Evolutionary conservation across 2,329 filamentous ascomycete genomes (phyloP), one percentile per base, ranked within the genome.

Genomic region (Colletotrichum falcatum): DNA sequence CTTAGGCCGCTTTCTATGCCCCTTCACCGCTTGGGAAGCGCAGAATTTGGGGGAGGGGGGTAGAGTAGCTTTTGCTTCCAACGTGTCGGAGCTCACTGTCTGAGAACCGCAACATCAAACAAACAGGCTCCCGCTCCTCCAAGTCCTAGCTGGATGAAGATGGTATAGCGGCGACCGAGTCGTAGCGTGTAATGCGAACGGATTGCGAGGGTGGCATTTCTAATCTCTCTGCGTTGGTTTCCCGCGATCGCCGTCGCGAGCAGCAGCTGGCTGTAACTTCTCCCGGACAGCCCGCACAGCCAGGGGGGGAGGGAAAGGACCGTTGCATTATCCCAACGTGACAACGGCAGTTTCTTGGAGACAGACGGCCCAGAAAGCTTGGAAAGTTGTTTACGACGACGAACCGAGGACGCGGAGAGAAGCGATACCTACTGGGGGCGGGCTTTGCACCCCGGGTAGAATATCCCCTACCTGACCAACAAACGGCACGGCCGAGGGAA

Each of bases 71-170:
- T 42, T 48, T 39, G 51, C 54, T 18, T 64, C 51, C 51, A 56
- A 35, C 42, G n/a, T 56, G 51, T 64, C 37, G 39, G 51, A 56
- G 37, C 14, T 39, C 37, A 46, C 28, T n/a, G 28, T 44, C 42
- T 33, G 28, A 33, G 51, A 33, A 54, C 6, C 49, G 33, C 28
- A 5, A 33, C 51, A n/a, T 33, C 51, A 54, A 33, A 54, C 51
- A 54, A 54, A 28, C 16, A 54, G 30, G 23, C 23, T 49, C 48
- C 23, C 11, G 28, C 51, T 54, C 28, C 51, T 44, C 11, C 42
- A 44, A 54, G 6, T 20, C 16, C 35, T n/a, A 16, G 30, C 26
- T 37, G 8, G 42, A 44, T 44, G 2, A 14, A 9, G 60, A 35
- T 64, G 44, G 61, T 35, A 20, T 33, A 54, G 48, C 28, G 51